phyloP scores from a whole-genome alignment of 2,329 filamentous ascomycete genomes.

The Plectosphaerella sp. region DNA sequence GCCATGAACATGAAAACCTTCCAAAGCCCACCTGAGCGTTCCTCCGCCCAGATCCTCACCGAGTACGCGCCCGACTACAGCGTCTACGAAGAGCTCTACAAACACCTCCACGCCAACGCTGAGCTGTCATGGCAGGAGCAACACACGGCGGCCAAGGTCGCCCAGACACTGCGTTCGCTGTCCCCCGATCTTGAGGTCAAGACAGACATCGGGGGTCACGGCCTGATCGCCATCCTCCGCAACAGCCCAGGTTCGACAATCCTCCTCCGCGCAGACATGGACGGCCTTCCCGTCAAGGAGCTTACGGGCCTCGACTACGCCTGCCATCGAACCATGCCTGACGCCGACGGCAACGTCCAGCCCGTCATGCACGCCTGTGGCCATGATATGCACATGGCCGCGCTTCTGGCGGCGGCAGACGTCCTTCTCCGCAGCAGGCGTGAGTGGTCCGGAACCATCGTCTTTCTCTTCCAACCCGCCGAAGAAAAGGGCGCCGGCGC shows the following conservation, averaged over 20 bases:
- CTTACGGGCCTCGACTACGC: conserved; percentile 51
- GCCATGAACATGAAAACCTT: too few species aligned
- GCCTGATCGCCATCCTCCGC: conserved; percentile 48
- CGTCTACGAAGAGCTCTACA: too few species aligned
- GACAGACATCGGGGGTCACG: conserved; percentile 49
- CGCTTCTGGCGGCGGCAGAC: conserved; percentile 50
- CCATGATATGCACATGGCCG: conserved; percentile 61
- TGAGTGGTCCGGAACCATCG: conserved; percentile 52
- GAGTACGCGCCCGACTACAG: too few species aligned
- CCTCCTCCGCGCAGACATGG: conserved; percentile 58
- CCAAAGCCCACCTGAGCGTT: too few species aligned
- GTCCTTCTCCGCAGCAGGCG: conserved; percentile 38
- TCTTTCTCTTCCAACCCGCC: background rate
- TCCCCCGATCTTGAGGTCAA: too few species aligned
- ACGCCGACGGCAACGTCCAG: conserved; percentile 40
- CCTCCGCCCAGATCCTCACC: too few species aligned
- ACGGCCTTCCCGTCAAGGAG: conserved; percentile 55
- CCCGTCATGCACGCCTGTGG: conserved; percentile 67
- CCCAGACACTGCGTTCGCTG: too few species aligned
- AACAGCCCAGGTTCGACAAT: conserved; percentile 53
- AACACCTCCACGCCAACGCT: too few species aligned
- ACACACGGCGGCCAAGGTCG: too few species aligned
- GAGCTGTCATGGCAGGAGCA: too few species aligned
- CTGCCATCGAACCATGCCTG: conserved; percentile 34
- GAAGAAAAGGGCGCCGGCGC: conserved; percentile 43